Evolutionary conservation across 345 rosid species (phyloP).

Genomic region (Acer campestre): DNA sequence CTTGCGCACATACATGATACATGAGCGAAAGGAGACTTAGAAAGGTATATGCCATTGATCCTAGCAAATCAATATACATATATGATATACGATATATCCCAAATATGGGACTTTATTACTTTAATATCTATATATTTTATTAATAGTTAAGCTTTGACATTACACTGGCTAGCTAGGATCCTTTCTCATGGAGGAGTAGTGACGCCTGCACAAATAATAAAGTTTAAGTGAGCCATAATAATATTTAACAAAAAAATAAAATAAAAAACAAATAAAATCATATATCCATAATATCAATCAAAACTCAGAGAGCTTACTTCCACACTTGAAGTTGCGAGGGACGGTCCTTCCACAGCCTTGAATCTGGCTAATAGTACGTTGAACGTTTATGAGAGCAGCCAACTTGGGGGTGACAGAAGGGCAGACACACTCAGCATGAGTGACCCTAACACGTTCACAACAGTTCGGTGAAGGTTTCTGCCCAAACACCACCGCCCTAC

Average conservation of each 20-base stretch:
- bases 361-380: slow-evolving; percentile 25
- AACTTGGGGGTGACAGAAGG: slow-evolving; percentile 27
- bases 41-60: not conserved
- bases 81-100: no score
- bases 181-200: slow-evolving; percentile 22
- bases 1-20: no score
- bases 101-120: no score
- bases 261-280: not conserved
- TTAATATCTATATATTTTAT: no score
- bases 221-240: not conserved
- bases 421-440: slow-evolving; percentile 30
- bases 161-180: not conserved
- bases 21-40: no score
- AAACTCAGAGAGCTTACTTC: slow-evolving; percentile 13
- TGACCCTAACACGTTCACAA: slow-evolving; percentile 21
- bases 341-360: slow-evolving; percentile 28
- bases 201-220: slow-evolving; percentile 7
- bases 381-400: slow-evolving; percentile 16
- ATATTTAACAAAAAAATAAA: not conserved
- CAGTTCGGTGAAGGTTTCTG: slow-evolving; percentile 11
- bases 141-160: no score
- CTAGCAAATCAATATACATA: not conserved
- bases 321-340: slow-evolving; percentile 33
- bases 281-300: no score
- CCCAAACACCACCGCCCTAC: slow-evolving; percentile 18